A percentile compares a stretch with the other conserved stretches of the same genome.
Conservation (phyloP, 2,329 filamentous ascomycete species). For the Fusarium oligoseptatum region DNA sequence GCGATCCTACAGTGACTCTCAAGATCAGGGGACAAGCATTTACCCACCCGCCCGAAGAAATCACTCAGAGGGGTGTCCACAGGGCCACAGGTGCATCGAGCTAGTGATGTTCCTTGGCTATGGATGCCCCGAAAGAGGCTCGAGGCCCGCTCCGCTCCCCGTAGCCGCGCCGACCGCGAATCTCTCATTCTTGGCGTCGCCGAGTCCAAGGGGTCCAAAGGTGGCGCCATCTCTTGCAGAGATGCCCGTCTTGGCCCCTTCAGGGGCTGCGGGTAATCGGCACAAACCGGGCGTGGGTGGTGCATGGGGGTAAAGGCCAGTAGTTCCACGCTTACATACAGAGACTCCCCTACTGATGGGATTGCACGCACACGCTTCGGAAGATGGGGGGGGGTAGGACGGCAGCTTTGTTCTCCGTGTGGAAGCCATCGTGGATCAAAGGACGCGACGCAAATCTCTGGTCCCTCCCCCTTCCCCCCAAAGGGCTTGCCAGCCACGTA, state of each 20-base stretch:
- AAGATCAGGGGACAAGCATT: not conserved
- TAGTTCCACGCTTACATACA: slow-evolving; percentile 23
- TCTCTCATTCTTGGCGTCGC: not conserved
- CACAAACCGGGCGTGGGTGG: slow-evolving; percentile 16
- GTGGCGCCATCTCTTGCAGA: slow-evolving; percentile 14
- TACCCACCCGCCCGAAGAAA: not conserved
- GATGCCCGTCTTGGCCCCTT: not conserved
- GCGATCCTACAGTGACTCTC: not conserved
- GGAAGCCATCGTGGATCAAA: slow-evolving; percentile 4
- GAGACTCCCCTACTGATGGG: slow-evolving; percentile 24
- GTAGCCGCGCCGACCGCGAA: slow-evolving; percentile 11
- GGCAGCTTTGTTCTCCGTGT: not conserved
- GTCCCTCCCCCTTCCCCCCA: not conserved
- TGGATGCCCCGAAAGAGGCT: not conserved
- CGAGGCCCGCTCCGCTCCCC: slow-evolving; percentile 11
- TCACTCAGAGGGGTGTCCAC: not conserved
- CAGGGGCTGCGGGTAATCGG: slow-evolving; percentile 32
- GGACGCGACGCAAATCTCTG: not conserved
- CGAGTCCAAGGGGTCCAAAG: not conserved
- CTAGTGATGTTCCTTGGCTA: not conserved
- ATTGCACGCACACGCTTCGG: not conserved
- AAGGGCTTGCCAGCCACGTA: not conserved
- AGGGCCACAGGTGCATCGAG: not conserved
- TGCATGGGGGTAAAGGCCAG: not conserved
- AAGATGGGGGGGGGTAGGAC: not conserved